Evolutionary conservation across 305 asterid species (phyloP).

Genomic region (Solanum hybrid): DNA sequence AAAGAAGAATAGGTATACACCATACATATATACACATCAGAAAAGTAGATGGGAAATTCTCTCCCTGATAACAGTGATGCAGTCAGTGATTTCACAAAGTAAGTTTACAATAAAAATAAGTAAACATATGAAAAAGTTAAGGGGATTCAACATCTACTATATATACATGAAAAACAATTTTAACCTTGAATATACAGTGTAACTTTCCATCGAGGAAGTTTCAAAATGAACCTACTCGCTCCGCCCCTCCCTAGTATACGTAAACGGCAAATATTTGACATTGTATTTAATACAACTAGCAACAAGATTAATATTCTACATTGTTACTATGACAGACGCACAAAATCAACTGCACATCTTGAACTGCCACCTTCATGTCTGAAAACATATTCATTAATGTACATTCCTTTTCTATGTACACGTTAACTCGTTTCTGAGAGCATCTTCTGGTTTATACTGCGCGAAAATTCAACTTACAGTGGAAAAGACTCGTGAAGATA

Average conservation of each 20-base stretch:
- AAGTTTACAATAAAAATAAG: background rate
- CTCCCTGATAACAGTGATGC: background rate
- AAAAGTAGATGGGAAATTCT: background rate
- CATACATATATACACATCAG: background rate
- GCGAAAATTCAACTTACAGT: background rate
- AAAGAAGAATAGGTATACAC: background rate
- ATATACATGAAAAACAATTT: background rate
- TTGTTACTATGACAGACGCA: background rate
- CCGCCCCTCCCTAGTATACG: background rate
- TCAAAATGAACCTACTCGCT: background rate
- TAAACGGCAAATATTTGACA: background rate
- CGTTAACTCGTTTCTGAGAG: background rate
- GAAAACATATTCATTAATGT: background rate
- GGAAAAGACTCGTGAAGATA: background rate
- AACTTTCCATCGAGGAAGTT: background rate
- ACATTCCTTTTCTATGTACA: background rate
- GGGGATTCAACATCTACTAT: background rate
- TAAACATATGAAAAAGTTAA: background rate
- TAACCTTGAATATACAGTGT: background rate
- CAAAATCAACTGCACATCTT: background rate
- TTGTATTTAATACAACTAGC: background rate
- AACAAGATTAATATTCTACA: background rate
- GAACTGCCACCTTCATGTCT: background rate
- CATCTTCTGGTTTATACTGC: background rate
- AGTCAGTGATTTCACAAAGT: background rate